Base-by-base conservation (phyloP, 371 early-diverging fungal genomes). In the Circinella umbellata region DNA sequence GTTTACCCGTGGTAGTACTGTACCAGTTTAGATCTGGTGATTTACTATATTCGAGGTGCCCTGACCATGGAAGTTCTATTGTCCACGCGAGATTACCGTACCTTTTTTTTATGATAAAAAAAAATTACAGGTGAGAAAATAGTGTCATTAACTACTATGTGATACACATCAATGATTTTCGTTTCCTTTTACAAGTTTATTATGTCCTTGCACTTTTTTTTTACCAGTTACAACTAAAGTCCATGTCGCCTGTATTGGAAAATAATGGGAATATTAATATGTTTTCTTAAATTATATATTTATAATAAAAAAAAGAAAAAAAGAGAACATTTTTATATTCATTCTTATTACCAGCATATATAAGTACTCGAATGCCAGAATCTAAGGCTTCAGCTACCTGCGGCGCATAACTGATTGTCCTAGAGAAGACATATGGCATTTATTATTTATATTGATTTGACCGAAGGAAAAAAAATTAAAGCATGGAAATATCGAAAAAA, bases 41-140 rank as follows among this genome's bases (percentile, higher is more conserved):
- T 27, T 76, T 69, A 38, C 79, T 69, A 79, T 92, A 94, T 18
- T 84, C 88, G 9, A 76, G 70, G 69, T 89, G 80, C 39, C 95
- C 94, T 39, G 81, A 76, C 96, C 97, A 97, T 37, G 88, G 88
- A 48, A 98, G 78, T 18, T 82, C 88, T 39, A 88, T 64, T 4
- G 93, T 81, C 93, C 95, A 95, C 0, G 93, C 96, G 81, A 91
- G 90, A 87, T 92, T 94, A 54, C 94, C 94, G 35, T 57, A 57
- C 57, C 57, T 57, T 57, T n/a, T n/a, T 10, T 10, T 57, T 27
- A 17, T 27, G n/a, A 7, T 8, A 54, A 18, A 15, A 54, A 54
- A 18, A 18, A 57, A 57, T 57, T 57, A n/a, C 7, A 57, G 3
- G 14, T 13, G 57, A 2, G 27, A 27, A 27, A 27, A 27, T 27